phyloP scores from a whole-genome alignment of 495 filamentous ascomycete species.

The Oleoguttula mirabilis region DNA sequence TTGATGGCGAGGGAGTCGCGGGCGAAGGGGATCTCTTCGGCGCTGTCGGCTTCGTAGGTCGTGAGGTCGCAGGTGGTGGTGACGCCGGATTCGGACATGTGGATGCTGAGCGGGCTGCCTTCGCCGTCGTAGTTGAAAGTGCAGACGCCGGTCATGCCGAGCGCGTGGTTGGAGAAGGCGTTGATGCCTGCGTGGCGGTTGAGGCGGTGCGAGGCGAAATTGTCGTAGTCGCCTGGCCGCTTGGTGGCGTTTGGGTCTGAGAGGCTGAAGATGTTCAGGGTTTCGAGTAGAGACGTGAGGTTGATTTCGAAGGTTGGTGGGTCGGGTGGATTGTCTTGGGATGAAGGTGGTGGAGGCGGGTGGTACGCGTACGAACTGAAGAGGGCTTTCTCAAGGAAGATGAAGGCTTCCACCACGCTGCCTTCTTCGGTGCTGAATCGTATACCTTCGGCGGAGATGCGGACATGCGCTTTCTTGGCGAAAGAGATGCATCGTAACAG shows the following conservation, averaged over 20 bases:
- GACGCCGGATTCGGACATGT: conserved; percentile 71
- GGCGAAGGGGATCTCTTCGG: conserved; percentile 70
- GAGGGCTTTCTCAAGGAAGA: conserved; percentile 70
- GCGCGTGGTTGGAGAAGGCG: conserved; percentile 61
- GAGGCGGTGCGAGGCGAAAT: conserved; percentile 24
- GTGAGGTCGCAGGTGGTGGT: conserved; percentile 83
- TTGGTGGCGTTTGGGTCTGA: conserved; percentile 41
- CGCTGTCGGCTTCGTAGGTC: conserved; percentile 60
- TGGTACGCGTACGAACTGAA: conserved; percentile 71
- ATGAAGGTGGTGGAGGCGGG: conserved; percentile 23
- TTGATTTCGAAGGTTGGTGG: conserved; percentile 62
- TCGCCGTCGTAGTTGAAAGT: conserved; percentile 59
- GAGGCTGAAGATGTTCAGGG: conserved; percentile 82
- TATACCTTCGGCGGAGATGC: conserved; percentile 69
- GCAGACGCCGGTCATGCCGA: conserved; percentile 66
- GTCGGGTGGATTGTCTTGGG: conserved; percentile 30
- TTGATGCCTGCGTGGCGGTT: conserved; percentile 32
- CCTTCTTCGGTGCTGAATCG: conserved; percentile 77
- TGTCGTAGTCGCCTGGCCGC: conserved; percentile 19
- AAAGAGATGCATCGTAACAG: conserved; percentile 82
- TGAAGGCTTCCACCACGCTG: conserved; percentile 75
- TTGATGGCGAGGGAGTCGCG: conserved; percentile 72
- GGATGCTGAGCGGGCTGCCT: conserved; percentile 66
- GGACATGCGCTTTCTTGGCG: conserved; percentile 65
- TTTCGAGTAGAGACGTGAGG: conserved; percentile 78